Conservation (phyloP, 1,284 basidiomycete genomes). For the Anthracocystis walkeri region DNA sequence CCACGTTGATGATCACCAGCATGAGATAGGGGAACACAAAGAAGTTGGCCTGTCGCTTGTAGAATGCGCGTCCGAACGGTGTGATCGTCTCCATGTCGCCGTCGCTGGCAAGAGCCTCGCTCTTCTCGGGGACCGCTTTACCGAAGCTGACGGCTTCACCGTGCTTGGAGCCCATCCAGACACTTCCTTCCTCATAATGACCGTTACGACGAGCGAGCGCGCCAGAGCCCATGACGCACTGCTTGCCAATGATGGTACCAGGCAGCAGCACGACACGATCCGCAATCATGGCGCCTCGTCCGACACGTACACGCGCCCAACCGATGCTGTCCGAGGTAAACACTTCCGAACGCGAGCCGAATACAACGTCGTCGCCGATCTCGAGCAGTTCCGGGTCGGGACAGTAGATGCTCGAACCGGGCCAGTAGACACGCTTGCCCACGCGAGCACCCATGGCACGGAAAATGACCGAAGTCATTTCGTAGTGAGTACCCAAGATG, state of each 20-base stretch:
- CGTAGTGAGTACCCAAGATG: slow-evolving; percentile 69
- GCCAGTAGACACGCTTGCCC: slow-evolving; percentile 69
- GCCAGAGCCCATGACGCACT: slow-evolving; percentile 69
- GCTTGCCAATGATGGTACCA: slow-evolving; percentile 66
- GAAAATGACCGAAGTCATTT: slow-evolving; percentile 69
- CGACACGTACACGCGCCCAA: slow-evolving; percentile 67
- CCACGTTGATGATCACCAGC: slow-evolving; percentile 66
- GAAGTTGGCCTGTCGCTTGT: slow-evolving; percentile 69
- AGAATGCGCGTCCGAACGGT: slow-evolving; percentile 68
- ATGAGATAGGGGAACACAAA: slow-evolving; percentile 69
- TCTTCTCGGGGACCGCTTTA: slow-evolving; percentile 57
- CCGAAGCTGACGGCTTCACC: slow-evolving; percentile 69
- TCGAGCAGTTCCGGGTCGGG: slow-evolving; percentile 69
- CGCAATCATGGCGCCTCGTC: slow-evolving; percentile 69
- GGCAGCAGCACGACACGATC: slow-evolving; percentile 68
- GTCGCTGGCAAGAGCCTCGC: slow-evolving; percentile 38
- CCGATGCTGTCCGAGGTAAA: slow-evolving; percentile 69
- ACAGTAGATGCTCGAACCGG: slow-evolving; percentile 68
- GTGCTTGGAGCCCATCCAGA: slow-evolving; percentile 70
- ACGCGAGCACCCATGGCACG: slow-evolving; percentile 69
- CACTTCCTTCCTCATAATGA: slow-evolving; percentile 68
- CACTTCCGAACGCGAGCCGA: slow-evolving; percentile 68
- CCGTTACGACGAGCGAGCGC: slow-evolving; percentile 67
- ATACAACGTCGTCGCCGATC: slow-evolving; percentile 69
- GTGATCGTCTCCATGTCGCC: slow-evolving; percentile 66